Base-by-base conservation (phyloP, 805 yeast genomes). In the Pichia heedii region DNA sequence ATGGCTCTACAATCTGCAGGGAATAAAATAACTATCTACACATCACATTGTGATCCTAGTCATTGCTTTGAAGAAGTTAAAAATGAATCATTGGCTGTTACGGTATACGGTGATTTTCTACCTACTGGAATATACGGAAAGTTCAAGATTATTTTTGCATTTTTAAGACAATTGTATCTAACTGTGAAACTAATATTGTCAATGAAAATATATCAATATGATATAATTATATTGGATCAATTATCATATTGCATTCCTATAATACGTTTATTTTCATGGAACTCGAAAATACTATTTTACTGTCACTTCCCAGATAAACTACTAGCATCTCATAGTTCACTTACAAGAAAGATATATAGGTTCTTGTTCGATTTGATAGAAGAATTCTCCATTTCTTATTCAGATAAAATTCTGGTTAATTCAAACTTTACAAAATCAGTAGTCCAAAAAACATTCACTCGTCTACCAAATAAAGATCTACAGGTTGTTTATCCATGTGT, bases 251-350 rank as follows among this genome's bases (percentile, higher is more conserved):
- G 94, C 51, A 68, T 87, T 5, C 97, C 97, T 6, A 50, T 89
- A 15, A 53, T 93, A 19, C 78, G 55, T 50, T 58, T 63, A 47
- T 75, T 61, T 58, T 69, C 65, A 49, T 49, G 42, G 43, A 61
- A 52, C 1, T 60, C 82, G 2, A 75, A 76, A 40, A 71, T 84
- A 3, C 63, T 93, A 41, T 93, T 90, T 58, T 93, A 93, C 62
- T 89, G 98, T 56, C 99, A 93, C 66, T 90, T 90, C 61, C 98
- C 99, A 0, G 99, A 93, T 61, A 82, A 83, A 56, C 68, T 82
- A 39, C 66, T 90, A 36, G 81, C 96, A 0, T 66, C 67, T 18
- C 80, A 81, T 42, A 66, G 71, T 3, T 66, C 80, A 2, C 22
- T 70, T 1, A 22, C 82, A 9, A 81, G 87, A 54, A 66, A 63